phyloP scores from a whole-genome alignment of 1,284 basidiomycete species.

The Cerrena zonata region DNA sequence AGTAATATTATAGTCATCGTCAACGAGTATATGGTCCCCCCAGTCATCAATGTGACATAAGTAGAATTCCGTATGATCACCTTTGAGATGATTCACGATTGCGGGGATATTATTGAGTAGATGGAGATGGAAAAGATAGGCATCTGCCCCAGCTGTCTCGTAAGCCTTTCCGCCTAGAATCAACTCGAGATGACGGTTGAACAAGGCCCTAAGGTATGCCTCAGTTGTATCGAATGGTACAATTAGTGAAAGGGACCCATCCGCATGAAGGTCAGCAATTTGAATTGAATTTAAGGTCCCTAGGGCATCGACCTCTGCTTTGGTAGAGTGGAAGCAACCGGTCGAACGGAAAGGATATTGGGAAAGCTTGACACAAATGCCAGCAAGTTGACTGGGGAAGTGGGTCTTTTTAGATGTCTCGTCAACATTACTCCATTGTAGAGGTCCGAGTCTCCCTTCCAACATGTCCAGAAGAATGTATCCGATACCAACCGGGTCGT shows the following conservation, averaged over 20 bases:
- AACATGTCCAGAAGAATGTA: conserved; percentile 15
- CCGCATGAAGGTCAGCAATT: background rate
- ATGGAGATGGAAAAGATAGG: conserved; percentile 15
- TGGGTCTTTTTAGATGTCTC: background rate
- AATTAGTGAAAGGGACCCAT: conserved; percentile 4
- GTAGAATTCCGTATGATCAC: conserved; percentile 12
- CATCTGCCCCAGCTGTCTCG: conserved; percentile 6
- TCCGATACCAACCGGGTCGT: conserved; percentile 9
- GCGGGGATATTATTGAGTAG: conserved; percentile 11
- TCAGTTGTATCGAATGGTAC: conserved; percentile 9
- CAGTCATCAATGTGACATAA: conserved; percentile 29
- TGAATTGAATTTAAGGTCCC: background rate
- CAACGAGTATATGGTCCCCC: conserved; percentile 24
- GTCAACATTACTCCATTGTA: background rate
- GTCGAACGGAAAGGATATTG: conserved; percentile 9
- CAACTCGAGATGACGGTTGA: conserved; percentile 4
- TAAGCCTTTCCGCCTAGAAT: conserved; percentile 8
- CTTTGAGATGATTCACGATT: background rate
- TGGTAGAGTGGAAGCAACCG: conserved; percentile 5
- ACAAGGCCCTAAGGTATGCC: conserved; percentile 3
- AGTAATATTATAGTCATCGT: conserved; percentile 19
- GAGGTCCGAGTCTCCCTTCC: conserved; percentile 1
- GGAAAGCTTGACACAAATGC: conserved; percentile 11
- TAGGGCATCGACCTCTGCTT: background rate
- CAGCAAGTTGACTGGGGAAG: conserved; percentile 14